These are phyloP conservation scores for Plectosphaerella plurivora DNA, from an alignment of 2,329 filamentous ascomycete genomes.

Conservation along the genomic window DNA sequence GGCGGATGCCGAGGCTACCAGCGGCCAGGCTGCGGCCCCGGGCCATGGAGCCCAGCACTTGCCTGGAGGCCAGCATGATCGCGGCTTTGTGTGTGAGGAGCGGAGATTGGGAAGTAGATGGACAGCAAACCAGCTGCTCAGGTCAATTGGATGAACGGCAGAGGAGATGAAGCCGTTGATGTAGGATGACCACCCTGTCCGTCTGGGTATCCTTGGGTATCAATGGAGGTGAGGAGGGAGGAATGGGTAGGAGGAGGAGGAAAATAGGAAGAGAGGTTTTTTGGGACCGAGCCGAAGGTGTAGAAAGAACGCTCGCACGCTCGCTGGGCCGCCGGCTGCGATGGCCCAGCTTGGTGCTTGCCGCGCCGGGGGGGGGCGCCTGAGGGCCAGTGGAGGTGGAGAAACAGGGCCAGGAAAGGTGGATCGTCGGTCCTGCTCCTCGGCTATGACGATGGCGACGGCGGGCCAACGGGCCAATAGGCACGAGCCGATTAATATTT, in stretches of 20 bases:
- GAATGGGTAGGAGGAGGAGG: conserved; percentile 20
- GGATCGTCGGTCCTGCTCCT: conserved; percentile 3
- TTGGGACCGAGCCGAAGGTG: conserved; percentile 10
- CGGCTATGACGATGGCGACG: conserved; percentile 14
- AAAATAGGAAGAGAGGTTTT: conserved; percentile 22
- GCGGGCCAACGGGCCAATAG: conserved; percentile 12
- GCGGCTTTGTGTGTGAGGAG: conserved; percentile 26
- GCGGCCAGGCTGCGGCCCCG: conserved; percentile 52
- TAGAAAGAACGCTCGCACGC: conserved; percentile 6
- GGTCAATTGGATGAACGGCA: conserved; percentile 23
- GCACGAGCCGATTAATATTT: conserved; percentile 11
- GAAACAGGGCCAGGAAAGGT: conserved; percentile 7
- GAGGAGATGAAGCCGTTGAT: conserved; percentile 3
- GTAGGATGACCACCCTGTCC: conserved; percentile 9
- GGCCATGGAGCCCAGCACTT: conserved; percentile 62
- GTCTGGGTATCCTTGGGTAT: background rate
- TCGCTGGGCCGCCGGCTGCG: conserved; percentile 1
- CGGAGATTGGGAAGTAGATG: conserved; percentile 4
- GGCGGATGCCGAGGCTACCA: conserved; percentile 58
- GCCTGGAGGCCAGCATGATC: conserved; percentile 68
- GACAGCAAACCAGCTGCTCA: conserved; percentile 10
- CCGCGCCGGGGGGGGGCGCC: conserved; percentile 1
- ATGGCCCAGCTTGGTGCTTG: conserved; percentile 1
- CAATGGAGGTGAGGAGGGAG: conserved; percentile 6
- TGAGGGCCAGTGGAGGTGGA: background rate